Evolutionary conservation across 768 basidiomycete species (phyloP).

Genomic region (Boletus insuetus): DNA sequence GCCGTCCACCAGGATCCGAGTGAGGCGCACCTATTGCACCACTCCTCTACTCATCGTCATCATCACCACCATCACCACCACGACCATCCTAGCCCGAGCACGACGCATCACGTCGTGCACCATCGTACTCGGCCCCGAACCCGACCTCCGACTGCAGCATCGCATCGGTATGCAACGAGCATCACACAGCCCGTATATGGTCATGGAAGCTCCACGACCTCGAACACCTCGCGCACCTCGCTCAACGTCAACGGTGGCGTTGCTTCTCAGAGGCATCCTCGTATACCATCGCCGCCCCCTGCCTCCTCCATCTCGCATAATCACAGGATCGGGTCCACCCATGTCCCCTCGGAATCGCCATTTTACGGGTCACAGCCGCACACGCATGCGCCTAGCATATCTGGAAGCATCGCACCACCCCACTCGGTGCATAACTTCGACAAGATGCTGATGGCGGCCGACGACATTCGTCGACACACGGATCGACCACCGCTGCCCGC

Average conservation of each 20-base stretch:
- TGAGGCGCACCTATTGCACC: constrained; percentile 11
- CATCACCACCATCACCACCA: not conserved
- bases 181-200: constrained; percentile 25
- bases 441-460: constrained; percentile 8
- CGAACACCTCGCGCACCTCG: constrained; percentile 22
- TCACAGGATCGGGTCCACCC: not conserved
- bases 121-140: constrained; percentile 21
- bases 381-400: constrained; percentile 4
- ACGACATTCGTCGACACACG: constrained; percentile 15
- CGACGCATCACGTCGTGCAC: constrained; percentile 17
- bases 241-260: constrained; percentile 16
- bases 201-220: constrained; percentile 22
- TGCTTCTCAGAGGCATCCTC: constrained; percentile 11
- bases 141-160: constrained; percentile 30
- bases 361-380: constrained; percentile 19
- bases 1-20: constrained; percentile 10
- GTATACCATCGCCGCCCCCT: constrained; percentile 10
- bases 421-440: not conserved
- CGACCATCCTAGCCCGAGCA: constrained; percentile 9
- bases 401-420: not conserved
- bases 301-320: constrained; percentile 6
- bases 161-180: constrained; percentile 30
- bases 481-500: constrained; percentile 23
- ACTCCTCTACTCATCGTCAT: constrained; percentile 2
- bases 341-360: constrained; percentile 6